Evolutionary conservation across 2,329 filamentous ascomycete species (phyloP), one percentile per base, ranked within the genome.

Genomic region (Xylaria sp.): DNA sequence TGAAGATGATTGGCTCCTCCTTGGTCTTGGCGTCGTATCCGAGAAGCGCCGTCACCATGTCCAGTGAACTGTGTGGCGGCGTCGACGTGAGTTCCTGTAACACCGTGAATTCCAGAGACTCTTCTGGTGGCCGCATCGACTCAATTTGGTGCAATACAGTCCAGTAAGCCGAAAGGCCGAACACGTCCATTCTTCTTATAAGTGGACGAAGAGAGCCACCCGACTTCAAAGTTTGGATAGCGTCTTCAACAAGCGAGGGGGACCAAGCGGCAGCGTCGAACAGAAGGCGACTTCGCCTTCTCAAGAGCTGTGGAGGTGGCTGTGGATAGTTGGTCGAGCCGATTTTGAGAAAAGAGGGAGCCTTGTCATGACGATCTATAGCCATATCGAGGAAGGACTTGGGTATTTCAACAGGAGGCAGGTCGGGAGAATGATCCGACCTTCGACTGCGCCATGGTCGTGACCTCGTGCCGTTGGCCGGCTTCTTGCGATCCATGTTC

Each of bases 341-440:
- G 8, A 35, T 37, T 13, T 61, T 23, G 44, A 65, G 25, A 21
- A 55, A 48, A 62, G 57, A 54, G 40, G 68, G 63, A 67, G 72
- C 53, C 71, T 64, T 63, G 61, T 63, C 78, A 35, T 78, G 74
- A 10, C 83, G 74, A 55, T 77, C 76, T 32, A 92, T 83, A 63
- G 86, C 86, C 23, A 81, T 77, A 47, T 84, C 79, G 62, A 88
- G 78, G 69, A 92, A 92, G 78, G 83, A 85, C 65, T 82, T 78
- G 0, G 90, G 88, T 16, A 92, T 79, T 59, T 84, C 81, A 25
- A 88, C 80, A 2, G 83, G 81, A n/a, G 87, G 87, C 12, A 88
- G 72, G 53, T 82, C 79, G 40, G 79, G 81, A 21, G 87, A 87
- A 12, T 88, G 72, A 50, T 82, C 79, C 37, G 79, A 78, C 77